Evolutionary conservation across 768 basidiomycete species (phyloP).

Genomic region (Chalciporus pseudorubinellus): DNA sequence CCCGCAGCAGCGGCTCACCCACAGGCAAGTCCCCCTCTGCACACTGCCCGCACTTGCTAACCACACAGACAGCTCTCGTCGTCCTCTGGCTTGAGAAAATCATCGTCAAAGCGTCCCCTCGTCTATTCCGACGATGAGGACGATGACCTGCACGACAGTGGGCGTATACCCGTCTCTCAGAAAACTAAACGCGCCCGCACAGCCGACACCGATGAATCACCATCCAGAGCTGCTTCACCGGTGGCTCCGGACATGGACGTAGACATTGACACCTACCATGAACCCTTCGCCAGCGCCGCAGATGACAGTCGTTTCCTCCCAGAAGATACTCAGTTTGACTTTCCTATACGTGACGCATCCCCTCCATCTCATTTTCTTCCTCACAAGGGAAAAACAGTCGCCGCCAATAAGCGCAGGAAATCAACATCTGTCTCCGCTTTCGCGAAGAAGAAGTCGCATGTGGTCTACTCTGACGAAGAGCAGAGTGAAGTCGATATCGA

Average conservation of each 20-base stretch:
- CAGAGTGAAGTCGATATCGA: too few relatives aligned
- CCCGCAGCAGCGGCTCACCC: slow-evolving; percentile 5
- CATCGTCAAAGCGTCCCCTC: slow-evolving; percentile 24
- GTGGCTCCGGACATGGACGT: slow-evolving; percentile 43
- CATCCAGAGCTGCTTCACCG: slow-evolving; percentile 33
- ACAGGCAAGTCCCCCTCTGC: slow-evolving; percentile 20
- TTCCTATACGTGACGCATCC: not conserved
- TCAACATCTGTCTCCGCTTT: slow-evolving; percentile 4
- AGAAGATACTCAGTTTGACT: not conserved
- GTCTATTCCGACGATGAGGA: slow-evolving; percentile 38
- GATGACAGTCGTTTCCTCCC: slow-evolving; percentile 26
- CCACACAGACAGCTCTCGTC: slow-evolving; percentile 21
- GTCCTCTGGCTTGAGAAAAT: slow-evolving; percentile 15
- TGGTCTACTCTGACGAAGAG: too few relatives aligned
- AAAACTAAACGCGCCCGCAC: slow-evolving; percentile 27
- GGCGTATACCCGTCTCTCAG: slow-evolving; percentile 47
- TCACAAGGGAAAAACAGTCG: slow-evolving; percentile 11
- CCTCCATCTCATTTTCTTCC: not conserved
- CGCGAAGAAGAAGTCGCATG: too few relatives aligned
- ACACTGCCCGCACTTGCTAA: not conserved
- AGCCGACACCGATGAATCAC: slow-evolving; percentile 27
- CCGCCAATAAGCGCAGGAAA: slow-evolving; percentile 17
- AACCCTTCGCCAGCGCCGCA: slow-evolving; percentile 13
- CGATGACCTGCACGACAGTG: slow-evolving; percentile 46
- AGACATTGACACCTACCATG: slow-evolving; percentile 37